Evolutionary conservation across 1,284 basidiomycete species (phyloP), one percentile per base, ranked within the genome.

Genomic region (Heterobasidion occidentale): DNA sequence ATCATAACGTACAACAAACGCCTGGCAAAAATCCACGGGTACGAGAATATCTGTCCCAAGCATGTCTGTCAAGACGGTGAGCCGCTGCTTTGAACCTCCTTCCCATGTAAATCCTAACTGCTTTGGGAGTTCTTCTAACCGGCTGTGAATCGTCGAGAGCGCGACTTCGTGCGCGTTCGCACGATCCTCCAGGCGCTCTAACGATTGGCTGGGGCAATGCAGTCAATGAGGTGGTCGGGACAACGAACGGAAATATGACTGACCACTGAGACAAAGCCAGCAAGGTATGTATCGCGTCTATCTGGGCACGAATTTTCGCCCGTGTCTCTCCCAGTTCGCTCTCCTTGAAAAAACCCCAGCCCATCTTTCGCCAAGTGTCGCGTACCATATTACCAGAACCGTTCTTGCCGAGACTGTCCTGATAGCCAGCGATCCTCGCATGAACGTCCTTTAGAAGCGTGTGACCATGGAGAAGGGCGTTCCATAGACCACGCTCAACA

Each of bases 341-440:
- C 38, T 46, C 45, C 44, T 42, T 27, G 33, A 53, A 53, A 17
- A 53, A 46, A 1, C n/a, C 52, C 52, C 52, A 53, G 4, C 52
- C 52, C 15, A 53, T n/a, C 52, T 53, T 53, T 20, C 42, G n/a
- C 52, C 52, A 53, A 35, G 52, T 44, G 9, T 53, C 42, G 12
- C 36, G 52, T 38, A 53, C 45, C 52, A 53, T 53, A 27, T 17
- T 45, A 11, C 51, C 36, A 11, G 52, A 45, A 12, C 52, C 52
- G 33, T 38, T 38, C 12, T 38, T 20, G 17, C 36, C 45, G 7
- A 53, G 38, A 15, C 51, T 53, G 8, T 19, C 17, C 33, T 44
- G 51, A 53, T 53, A 53, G 15, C 33, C n/a, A 15, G 38, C 11
- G 12, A 53, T n/a, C 19, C n/a, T 19, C 11, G 17, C 19, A 19